phyloP scores from a whole-genome alignment of 2,329 filamentous ascomycete species.

The Diaporthe helianthi region DNA sequence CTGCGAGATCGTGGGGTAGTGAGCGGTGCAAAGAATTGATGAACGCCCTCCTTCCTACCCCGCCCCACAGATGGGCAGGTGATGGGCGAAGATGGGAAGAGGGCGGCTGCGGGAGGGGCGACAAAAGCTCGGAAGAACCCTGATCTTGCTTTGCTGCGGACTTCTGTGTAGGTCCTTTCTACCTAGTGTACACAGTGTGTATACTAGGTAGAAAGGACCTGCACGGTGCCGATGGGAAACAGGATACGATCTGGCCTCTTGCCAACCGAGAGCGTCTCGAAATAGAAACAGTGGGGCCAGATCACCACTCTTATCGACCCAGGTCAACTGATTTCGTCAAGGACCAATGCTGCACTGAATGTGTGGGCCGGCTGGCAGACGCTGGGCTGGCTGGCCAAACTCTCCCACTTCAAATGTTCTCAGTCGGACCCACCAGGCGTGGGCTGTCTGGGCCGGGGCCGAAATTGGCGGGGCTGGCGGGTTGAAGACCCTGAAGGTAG shows the following conservation, averaged over 20 bases:
- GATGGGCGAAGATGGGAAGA: neutral
- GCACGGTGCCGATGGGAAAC: constrained; percentile 12
- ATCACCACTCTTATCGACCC: constrained; percentile 1
- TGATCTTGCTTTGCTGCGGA: neutral
- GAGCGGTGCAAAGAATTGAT: neutral
- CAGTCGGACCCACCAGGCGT: neutral
- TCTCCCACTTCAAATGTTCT: neutral
- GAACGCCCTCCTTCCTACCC: neutral
- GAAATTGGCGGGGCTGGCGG: constrained; percentile 24
- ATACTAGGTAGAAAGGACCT: constrained; percentile 1
- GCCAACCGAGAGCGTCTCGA: constrained; percentile 17
- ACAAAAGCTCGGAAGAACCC: constrained; percentile 9
- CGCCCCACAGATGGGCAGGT: neutral
- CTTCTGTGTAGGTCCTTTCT: too few relatives aligned
- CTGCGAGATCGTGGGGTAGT: constrained; percentile 12
- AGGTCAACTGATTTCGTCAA: constrained; percentile 30
- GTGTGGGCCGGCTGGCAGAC: constrained; percentile 7
- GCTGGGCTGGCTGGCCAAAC: too few relatives aligned
- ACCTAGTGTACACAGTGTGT: too few relatives aligned
- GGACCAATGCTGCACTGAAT: neutral
- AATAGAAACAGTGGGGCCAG: constrained; percentile 28
- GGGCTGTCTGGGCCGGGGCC: constrained; percentile 9
- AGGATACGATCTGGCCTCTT: constrained; percentile 12
- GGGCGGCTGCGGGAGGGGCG: constrained; percentile 12
- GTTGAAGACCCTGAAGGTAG: constrained; percentile 4